Evolutionary conservation across 306 rosid species (phyloP).

Genomic region (Clitoria ternatea): DNA sequence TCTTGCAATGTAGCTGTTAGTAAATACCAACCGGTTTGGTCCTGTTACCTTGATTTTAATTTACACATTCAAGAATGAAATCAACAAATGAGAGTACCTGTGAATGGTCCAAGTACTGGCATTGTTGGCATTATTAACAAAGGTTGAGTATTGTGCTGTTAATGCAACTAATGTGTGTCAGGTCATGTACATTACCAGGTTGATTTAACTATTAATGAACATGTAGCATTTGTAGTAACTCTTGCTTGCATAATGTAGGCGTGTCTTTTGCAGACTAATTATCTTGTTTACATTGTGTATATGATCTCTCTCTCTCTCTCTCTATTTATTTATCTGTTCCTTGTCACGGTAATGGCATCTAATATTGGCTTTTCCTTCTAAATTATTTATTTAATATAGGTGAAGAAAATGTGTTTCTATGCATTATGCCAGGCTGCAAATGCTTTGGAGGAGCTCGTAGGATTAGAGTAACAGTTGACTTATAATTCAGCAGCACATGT

Average conservation of each 20-base stretch:
- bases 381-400: background rate
- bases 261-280: no score
- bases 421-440: conserved; percentile 15
- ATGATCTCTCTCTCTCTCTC: background rate
- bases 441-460: background rate
- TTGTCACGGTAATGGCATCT: background rate
- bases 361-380: background rate
- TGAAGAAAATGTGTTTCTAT: conserved; percentile 22
- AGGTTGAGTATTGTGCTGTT: background rate
- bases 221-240: background rate
- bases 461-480: background rate
- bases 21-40: background rate
- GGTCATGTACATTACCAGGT: background rate
- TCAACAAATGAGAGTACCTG: background rate
- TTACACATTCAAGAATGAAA: background rate
- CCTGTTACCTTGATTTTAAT: background rate
- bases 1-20: background rate
- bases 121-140: background rate
- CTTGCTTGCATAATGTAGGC: background rate
- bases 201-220: background rate
- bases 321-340: no score
- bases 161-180: background rate
- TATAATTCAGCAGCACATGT: background rate
- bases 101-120: no score
- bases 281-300: background rate